A percentile compares a stretch with the other conserved stretches of the same genome.
phyloP scores from a whole-genome alignment of 352 stramenopile genomes.

The Phytopythium kandeliae region DNA sequence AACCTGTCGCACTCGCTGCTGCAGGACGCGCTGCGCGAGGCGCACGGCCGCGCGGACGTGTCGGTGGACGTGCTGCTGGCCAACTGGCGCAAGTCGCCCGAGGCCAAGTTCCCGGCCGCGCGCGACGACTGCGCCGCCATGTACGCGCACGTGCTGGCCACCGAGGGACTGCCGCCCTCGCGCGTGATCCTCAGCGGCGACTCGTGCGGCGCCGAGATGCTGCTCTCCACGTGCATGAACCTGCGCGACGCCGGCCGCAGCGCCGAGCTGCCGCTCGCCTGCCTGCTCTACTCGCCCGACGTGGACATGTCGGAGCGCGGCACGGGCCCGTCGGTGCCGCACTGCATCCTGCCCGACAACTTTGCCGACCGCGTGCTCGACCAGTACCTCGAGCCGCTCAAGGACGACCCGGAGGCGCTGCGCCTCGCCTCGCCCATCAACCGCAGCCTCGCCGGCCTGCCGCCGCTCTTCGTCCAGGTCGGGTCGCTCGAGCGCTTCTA shows the following conservation, averaged over 20 bases:
- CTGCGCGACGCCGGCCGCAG: slow-evolving; percentile 18
- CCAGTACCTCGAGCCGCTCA: neutral
- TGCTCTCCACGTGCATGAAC: slow-evolving; percentile 30
- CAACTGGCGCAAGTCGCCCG: slow-evolving; percentile 46
- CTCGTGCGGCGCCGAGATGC: slow-evolving; percentile 30
- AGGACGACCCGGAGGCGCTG: slow-evolving; percentile 11
- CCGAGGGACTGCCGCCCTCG: slow-evolving; percentile 13
- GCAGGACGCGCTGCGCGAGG: slow-evolving; percentile 14
- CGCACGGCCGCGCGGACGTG: slow-evolving; percentile 11
- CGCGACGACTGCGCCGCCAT: slow-evolving; percentile 20
- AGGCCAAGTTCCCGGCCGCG: slow-evolving; percentile 26
- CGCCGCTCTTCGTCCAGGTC: slow-evolving; percentile 31
- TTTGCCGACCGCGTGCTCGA: slow-evolving; percentile 6
- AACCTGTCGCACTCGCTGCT: slow-evolving; percentile 16
- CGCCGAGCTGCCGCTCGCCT: slow-evolving; percentile 16
- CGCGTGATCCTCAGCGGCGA: slow-evolving; percentile 37
- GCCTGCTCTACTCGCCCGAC: slow-evolving; percentile 19
- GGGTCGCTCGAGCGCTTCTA: slow-evolving; percentile 26
- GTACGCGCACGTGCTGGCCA: slow-evolving; percentile 28
- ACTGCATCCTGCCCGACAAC: slow-evolving; percentile 26
- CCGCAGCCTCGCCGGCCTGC: slow-evolving; percentile 26
- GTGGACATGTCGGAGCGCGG: slow-evolving; percentile 12
- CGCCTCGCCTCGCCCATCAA: slow-evolving; percentile 24
- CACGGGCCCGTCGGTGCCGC: slow-evolving; percentile 4
- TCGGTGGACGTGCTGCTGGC: slow-evolving; percentile 32